These are phyloP conservation scores for Sphaceloma murrayae DNA, from an alignment of 2,329 filamentous ascomycete genomes.

Conservation along the genomic window DNA sequence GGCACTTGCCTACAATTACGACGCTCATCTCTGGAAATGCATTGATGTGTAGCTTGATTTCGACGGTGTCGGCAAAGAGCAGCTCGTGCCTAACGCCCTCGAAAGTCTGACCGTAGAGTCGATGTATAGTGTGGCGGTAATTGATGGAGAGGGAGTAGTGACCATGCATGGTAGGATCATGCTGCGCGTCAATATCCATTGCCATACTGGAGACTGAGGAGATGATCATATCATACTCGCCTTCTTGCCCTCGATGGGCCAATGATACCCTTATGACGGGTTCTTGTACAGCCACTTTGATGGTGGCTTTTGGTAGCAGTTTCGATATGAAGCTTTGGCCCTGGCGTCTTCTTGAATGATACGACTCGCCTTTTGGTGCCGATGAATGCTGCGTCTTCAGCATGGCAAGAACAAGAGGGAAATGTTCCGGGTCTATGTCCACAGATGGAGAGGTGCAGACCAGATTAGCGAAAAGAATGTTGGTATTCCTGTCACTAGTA, in stretches of 20 bases:
- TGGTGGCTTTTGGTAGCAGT: slow-evolving; percentile 83
- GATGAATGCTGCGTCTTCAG: slow-evolving; percentile 42
- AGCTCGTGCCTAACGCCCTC: slow-evolving; percentile 75
- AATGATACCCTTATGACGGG: slow-evolving; percentile 85
- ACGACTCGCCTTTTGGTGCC: slow-evolving; percentile 21
- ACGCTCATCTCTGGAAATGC: slow-evolving; percentile 81
- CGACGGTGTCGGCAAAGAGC: slow-evolving; percentile 76
- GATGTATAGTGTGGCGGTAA: slow-evolving; percentile 73
- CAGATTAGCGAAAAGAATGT: slow-evolving; percentile 91
- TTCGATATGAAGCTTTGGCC: slow-evolving; percentile 68
- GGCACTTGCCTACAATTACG: slow-evolving; percentile 65
- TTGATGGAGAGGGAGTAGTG: slow-evolving; percentile 81
- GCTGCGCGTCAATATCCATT: slow-evolving; percentile 89
- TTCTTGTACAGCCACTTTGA: slow-evolving; percentile 95
- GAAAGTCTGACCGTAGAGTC: slow-evolving; percentile 89
- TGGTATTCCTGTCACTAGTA: slow-evolving; percentile 76
- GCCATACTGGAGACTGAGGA: slow-evolving; percentile 91
- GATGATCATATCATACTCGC: slow-evolving; percentile 91
- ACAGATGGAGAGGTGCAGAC: slow-evolving; percentile 93
- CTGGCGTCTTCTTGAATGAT: slow-evolving; percentile 11
- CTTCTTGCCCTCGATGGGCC: slow-evolving; percentile 64
- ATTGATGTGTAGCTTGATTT: slow-evolving; percentile 74
- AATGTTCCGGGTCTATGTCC: slow-evolving; percentile 82
- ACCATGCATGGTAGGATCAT: slow-evolving; percentile 70
- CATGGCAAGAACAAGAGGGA: slow-evolving; percentile 74